Percentiles rank a stretch among this genome's conserved stretches.
Evolutionary conservation across 2,329 filamentous ascomycete genomes (phyloP).

Genomic region (Apiospora saccharicola): DNA sequence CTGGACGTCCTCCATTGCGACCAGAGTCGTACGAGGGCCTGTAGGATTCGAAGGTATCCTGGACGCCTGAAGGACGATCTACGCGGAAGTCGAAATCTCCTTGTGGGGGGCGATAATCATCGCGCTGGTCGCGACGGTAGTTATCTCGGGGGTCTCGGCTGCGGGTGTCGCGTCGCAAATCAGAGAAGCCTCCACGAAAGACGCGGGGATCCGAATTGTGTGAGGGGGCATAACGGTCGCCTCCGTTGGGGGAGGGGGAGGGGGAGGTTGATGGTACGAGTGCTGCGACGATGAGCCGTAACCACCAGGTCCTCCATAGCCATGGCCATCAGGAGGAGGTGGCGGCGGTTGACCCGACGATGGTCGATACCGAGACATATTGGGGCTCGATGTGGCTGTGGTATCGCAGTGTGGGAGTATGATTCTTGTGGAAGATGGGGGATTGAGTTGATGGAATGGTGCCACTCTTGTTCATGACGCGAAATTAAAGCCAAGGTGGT

Average conservation of each 20-base stretch:
- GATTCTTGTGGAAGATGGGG: background rate
- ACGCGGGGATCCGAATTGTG: slow-evolving; percentile 5
- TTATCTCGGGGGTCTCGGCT: slow-evolving; percentile 44
- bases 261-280: slow-evolving; percentile 4
- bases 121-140: slow-evolving; percentile 27
- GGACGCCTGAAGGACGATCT: slow-evolving; percentile 59
- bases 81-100: slow-evolving; percentile 65
- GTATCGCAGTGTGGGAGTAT: background rate
- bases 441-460: background rate
- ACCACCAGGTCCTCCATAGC: background rate
- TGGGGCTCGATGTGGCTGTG: background rate
- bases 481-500: background rate
- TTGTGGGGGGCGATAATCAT: slow-evolving; percentile 47
- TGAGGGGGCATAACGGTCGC: slow-evolving; percentile 12
- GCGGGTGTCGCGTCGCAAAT: slow-evolving; percentile 14
- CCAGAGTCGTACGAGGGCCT: slow-evolving; percentile 34
- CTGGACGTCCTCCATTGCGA: slow-evolving; percentile 25
- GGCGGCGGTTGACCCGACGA: slow-evolving; percentile 18
- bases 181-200: slow-evolving; percentile 15
- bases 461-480: background rate
- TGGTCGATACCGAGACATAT: slow-evolving; percentile 17
- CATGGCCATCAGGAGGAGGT: background rate
- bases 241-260: background rate
- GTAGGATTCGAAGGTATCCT: slow-evolving; percentile 45
- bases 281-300: slow-evolving; percentile 2